Conservation (phyloP, 176 grass and related monocot genomes). For the Ampelocalamus luodianensis region DNA sequence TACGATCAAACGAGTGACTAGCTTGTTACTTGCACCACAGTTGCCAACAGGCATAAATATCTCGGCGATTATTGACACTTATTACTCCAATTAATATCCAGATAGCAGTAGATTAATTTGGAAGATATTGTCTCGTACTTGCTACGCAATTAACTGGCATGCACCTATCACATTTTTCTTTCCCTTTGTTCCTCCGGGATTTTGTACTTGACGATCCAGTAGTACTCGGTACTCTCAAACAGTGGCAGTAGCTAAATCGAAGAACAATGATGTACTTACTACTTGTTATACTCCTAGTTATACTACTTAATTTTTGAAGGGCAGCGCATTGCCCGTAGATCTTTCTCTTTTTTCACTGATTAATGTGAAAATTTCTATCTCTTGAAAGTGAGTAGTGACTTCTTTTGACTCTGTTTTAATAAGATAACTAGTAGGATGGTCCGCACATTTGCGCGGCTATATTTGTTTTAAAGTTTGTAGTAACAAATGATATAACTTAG, state of each 20-base stretch:
- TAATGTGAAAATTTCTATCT: too few relatives aligned
- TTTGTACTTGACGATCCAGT: not conserved
- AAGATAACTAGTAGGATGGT: too few relatives aligned
- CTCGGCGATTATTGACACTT: not conserved
- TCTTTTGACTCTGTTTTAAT: too few relatives aligned
- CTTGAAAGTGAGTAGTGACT: too few relatives aligned
- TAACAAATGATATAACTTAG: too few relatives aligned
- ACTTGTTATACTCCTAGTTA: too few relatives aligned
- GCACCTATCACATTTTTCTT: not conserved
- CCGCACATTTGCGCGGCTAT: too few relatives aligned
- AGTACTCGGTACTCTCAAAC: too few relatives aligned
- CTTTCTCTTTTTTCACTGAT: too few relatives aligned
- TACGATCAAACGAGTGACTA: not conserved
- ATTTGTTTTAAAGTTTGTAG: too few relatives aligned
- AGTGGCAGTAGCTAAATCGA: too few relatives aligned
- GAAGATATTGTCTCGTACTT: conserved; percentile 11
- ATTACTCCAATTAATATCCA: not conserved
- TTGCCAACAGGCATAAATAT: not conserved
- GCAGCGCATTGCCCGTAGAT: too few relatives aligned
- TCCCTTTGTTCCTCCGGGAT: not conserved
- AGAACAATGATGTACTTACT: not conserved
- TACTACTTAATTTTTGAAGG: not conserved
- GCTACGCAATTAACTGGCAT: not conserved
- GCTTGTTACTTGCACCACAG: conserved; percentile 10
- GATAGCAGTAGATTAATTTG: not conserved